phyloP scores from a whole-genome alignment of 208 protist genomes.

The Trypanosomatidae sp. region DNA sequence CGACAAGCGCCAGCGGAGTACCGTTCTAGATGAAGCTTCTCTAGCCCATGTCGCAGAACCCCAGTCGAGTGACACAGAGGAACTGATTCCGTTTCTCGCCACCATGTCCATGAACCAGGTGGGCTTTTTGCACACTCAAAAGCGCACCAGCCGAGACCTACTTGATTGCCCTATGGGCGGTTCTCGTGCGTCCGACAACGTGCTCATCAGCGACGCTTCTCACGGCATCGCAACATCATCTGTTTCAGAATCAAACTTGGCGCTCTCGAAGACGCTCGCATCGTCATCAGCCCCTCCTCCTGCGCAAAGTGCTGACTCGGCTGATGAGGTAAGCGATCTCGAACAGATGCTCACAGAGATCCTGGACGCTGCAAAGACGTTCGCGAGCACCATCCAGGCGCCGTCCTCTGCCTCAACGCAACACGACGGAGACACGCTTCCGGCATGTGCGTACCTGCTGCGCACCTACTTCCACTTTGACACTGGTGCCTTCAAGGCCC shows the following conservation, averaged over 20 bases:
- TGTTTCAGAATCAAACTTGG: not conserved
- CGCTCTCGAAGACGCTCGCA: not conserved
- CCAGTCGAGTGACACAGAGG: constrained; percentile 6
- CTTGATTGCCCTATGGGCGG: not conserved
- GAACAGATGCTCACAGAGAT: constrained; percentile 20
- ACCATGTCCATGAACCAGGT: constrained; percentile 28
- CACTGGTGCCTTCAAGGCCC: constrained; percentile 60
- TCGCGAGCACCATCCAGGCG: not conserved
- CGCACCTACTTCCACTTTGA: constrained; percentile 54
- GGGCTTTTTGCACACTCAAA: constrained; percentile 11
- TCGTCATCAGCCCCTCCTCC: not conserved
- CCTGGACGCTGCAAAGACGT: constrained; percentile 10
- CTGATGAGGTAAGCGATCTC: constrained; percentile 11
- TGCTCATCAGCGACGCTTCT: not conserved
- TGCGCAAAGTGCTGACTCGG: not conserved
- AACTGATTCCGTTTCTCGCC: constrained; percentile 45
- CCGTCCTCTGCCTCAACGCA: not conserved
- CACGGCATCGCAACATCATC: not conserved
- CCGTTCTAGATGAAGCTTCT: not conserved
- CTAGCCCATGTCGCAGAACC: not conserved
- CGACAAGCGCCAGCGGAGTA: not conserved
- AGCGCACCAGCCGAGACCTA: not conserved
- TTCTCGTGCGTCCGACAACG: not conserved
- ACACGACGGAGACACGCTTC: constrained; percentile 24
- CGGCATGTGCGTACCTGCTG: constrained; percentile 57